Evolutionary conservation across 1,139 yeast genomes (phyloP).

Genomic region (Sugiyamaella castrensis): DNA sequence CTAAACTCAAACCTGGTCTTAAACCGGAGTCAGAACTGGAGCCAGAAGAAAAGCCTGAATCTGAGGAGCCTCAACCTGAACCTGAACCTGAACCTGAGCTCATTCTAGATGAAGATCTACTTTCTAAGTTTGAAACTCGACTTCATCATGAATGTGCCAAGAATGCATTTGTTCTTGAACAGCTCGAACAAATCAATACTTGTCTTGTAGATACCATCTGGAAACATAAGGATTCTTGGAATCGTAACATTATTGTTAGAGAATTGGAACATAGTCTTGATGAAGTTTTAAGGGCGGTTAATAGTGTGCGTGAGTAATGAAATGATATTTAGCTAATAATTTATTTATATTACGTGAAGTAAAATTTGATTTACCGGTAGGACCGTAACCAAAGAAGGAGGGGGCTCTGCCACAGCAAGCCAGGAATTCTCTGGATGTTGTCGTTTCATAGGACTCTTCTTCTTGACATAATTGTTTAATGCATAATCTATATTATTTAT

Average conservation of each 20-base stretch:
- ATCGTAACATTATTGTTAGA: constrained; percentile 46
- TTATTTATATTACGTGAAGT: constrained; percentile 8
- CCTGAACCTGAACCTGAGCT: constrained; percentile 22
- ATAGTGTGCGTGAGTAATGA: not conserved
- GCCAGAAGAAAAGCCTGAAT: too few relatives aligned
- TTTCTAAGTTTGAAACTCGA: constrained; percentile 32
- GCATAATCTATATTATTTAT: not conserved
- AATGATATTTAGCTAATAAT: constrained; percentile 11
- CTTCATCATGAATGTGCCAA: constrained; percentile 43
- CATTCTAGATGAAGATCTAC: constrained; percentile 20
- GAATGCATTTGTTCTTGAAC: constrained; percentile 57
- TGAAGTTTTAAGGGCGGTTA: constrained; percentile 16
- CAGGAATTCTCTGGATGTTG: not conserved
- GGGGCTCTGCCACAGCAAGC: not conserved
- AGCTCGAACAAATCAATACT: constrained; percentile 71
- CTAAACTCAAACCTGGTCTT: not conserved
- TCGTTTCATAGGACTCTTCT: not conserved
- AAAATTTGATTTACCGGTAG: too few relatives aligned
- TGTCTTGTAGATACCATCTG: constrained; percentile 71
- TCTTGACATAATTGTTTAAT: not conserved
- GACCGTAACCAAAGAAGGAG: too few relatives aligned
- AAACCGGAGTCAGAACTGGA: constrained; percentile 9
- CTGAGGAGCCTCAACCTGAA: constrained; percentile 12
- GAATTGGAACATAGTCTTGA: constrained; percentile 21
- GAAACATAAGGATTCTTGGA: constrained; percentile 65